Evolutionary conservation across 1,284 basidiomycete species (phyloP).

Genomic region (Leccinum fuscescens): DNA sequence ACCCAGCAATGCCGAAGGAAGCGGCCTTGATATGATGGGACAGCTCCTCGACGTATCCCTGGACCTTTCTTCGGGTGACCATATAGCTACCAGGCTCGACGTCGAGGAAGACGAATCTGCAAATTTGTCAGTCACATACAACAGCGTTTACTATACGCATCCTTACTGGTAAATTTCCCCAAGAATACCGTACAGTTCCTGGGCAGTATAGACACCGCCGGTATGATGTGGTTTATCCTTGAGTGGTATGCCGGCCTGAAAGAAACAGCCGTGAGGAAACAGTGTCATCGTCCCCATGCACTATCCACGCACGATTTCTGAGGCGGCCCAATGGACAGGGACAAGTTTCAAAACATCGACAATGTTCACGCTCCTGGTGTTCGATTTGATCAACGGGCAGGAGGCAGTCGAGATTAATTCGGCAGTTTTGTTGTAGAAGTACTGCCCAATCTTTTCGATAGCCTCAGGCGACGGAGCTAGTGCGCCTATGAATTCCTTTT

Average conservation of each 20-base stretch:
- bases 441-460: constrained; percentile 50
- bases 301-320: constrained; percentile 55
- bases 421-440: constrained; percentile 61
- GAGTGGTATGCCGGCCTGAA: constrained; percentile 70
- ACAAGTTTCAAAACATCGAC: constrained; percentile 69
- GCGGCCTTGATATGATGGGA: constrained; percentile 52
- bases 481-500: constrained; percentile 47
- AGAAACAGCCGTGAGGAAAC: constrained; percentile 4
- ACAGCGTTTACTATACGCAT: background rate
- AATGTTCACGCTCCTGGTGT: constrained; percentile 59
- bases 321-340: constrained; percentile 67
- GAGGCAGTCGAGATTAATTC: constrained; percentile 54
- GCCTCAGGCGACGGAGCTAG: constrained; percentile 47
- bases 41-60: constrained; percentile 50
- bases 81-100: constrained; percentile 56
- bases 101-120: constrained; percentile 73
- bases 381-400: constrained; percentile 51
- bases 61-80: constrained; percentile 51
- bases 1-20: constrained; percentile 34
- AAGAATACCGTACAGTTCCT: constrained; percentile 62
- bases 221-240: constrained; percentile 52
- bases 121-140: constrained; percentile 1
- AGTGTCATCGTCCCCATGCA: background rate
- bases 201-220: constrained; percentile 57
- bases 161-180: constrained; percentile 67